Evolutionary conservation across 169 alveolate species (phyloP), one percentile per base, ranked within the genome.

Genomic region (Plasmodium ovale): DNA sequence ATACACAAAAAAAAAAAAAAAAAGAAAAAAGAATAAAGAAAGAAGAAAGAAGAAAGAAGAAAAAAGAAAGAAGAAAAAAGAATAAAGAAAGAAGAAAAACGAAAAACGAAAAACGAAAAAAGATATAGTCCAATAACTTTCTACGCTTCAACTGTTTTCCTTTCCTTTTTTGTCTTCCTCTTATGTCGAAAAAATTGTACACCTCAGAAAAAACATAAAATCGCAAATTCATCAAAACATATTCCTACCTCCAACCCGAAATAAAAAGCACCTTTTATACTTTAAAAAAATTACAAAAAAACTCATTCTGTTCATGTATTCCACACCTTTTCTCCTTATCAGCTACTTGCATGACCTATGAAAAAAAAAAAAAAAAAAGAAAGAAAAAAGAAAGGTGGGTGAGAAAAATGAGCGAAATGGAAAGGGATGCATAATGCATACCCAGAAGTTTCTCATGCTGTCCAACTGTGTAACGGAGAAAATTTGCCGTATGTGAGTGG

Each of bases 271-370:
- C 1, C 3, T 3, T 39, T 69, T 58, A 79, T 56, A 27, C 56
- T 49, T 68, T 79, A 69, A 79, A 79, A 27, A 79, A 65, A 39
- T 68, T 79, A 19, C 56, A 39, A 51, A 79, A 5, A 56, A 49
- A 79, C 21, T 79, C 82, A 14, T 51, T 37, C 6, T 79, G 71
- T 68, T 35, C 39, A 5, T 64, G 79, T 37, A 68, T 31, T 35
- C 49, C 62, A 51, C 6, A 25, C 16, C 33, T 51, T 47, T 39
- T 79, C 59, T 79, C 89, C 68, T 42, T 62, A 16, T 79, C 89
- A 29, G 89, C 89, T 47, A 64, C 51, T 79, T 79, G 25, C 89
- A 79, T 79, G 7, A 79, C 71, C 89, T 79, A 58, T 23, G 9
- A 35, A 33, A 53, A 53, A 29, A 54, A 31, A 71, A 33, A 14